Evolutionary conservation across 1,284 basidiomycete species (phyloP).

Genomic region (Anthracocystis setariae): DNA sequence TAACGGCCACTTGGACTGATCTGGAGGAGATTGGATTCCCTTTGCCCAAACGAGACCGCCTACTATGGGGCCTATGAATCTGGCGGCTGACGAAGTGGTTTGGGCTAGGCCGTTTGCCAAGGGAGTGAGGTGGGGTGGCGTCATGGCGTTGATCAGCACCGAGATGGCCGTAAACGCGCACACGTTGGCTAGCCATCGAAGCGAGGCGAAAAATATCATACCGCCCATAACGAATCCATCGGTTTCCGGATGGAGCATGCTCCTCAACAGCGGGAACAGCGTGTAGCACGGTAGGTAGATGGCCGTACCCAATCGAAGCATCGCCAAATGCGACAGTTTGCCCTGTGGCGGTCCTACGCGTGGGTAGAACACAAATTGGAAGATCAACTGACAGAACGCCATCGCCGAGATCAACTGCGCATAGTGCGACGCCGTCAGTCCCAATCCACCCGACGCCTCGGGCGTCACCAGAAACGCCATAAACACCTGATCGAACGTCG

Average conservation of each 20-base stretch:
- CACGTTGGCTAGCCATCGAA: slow-evolving; percentile 68
- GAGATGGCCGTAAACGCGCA: slow-evolving; percentile 67
- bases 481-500: slow-evolving; percentile 68
- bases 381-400: slow-evolving; percentile 61
- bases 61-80: slow-evolving; percentile 68
- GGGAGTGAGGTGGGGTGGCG: slow-evolving; percentile 68
- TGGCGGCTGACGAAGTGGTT: slow-evolving; percentile 66
- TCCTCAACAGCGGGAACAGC: slow-evolving; percentile 70
- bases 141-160: slow-evolving; percentile 68
- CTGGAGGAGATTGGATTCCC: slow-evolving; percentile 55
- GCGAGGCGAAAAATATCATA: slow-evolving; percentile 68
- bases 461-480: slow-evolving; percentile 68
- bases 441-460: slow-evolving; percentile 61
- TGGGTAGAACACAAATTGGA: slow-evolving; percentile 74
- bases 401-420: slow-evolving; percentile 66
- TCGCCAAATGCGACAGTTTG: slow-evolving; percentile 62
- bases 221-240: slow-evolving; percentile 69
- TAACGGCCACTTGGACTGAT: slow-evolving; percentile 54
- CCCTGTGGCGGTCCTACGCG: slow-evolving; percentile 70
- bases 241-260: slow-evolving; percentile 66
- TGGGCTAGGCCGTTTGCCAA: slow-evolving; percentile 70
- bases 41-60: slow-evolving; percentile 66
- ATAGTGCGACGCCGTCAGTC: slow-evolving; percentile 66
- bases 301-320: slow-evolving; percentile 61
- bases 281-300: slow-evolving; percentile 53